Evolutionary conservation across 1,139 yeast species (phyloP).

Genomic region (Hyphopichia pseudoburtonii): DNA sequence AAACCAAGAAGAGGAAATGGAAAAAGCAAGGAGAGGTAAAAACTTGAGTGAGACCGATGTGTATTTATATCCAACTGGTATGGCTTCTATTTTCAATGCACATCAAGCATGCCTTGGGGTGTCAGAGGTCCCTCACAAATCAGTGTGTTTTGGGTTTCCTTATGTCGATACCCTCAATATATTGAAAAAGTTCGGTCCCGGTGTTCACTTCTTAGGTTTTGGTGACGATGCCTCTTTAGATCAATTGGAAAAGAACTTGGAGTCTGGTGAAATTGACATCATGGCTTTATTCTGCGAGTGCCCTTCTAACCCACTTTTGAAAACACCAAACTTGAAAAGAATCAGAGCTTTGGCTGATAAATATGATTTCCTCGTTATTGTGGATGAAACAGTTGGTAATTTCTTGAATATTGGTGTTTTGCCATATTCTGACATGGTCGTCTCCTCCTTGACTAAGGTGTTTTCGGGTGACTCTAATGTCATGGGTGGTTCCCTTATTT

Average conservation of each 20-base stretch:
- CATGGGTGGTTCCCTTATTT: slow-evolving; percentile 86
- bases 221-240: slow-evolving; percentile 77
- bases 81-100: slow-evolving; percentile 87
- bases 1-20: slow-evolving; percentile 31
- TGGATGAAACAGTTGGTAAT: slow-evolving; percentile 94
- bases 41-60: slow-evolving; percentile 61
- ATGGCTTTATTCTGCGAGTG: slow-evolving; percentile 84
- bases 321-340: slow-evolving; percentile 72
- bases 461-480: slow-evolving; percentile 95
- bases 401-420: slow-evolving; percentile 80
- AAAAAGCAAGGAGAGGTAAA: slow-evolving; percentile 31
- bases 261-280: slow-evolving; percentile 61
- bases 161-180: slow-evolving; percentile 90
- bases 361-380: slow-evolving; percentile 72
- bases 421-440: slow-evolving; percentile 82
- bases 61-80: slow-evolving; percentile 83
- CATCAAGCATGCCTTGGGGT: slow-evolving; percentile 61
- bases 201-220: slow-evolving; percentile 76
- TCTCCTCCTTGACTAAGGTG: slow-evolving; percentile 84
- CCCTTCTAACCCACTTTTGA: slow-evolving; percentile 88
- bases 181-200: slow-evolving; percentile 85
- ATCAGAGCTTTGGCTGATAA: slow-evolving; percentile 66
- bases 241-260: slow-evolving; percentile 60
- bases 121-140: slow-evolving; percentile 46
- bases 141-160: slow-evolving; percentile 93